Evolutionary conservation across 768 basidiomycete species (phyloP), one percentile per base, ranked within the genome.

Genomic region (Suillus discolor): DNA sequence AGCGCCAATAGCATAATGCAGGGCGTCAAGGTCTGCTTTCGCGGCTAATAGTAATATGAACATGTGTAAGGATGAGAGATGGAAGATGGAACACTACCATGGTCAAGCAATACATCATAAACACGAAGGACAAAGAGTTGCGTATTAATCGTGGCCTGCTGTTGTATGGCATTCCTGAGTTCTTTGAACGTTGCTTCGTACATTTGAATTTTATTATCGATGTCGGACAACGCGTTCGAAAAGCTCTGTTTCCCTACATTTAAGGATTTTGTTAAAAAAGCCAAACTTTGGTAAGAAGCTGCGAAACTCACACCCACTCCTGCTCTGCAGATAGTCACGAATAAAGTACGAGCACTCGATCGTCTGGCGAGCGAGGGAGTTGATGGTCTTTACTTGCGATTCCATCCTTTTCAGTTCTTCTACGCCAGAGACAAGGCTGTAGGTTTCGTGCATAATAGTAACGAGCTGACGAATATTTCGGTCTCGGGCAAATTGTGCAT

Each of bases 301-400:
- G 11, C 16, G 7, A 13, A 64, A 71, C 73, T 39, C 47, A 75
- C 74, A 41, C 20, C 72, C 68, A 31, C 65, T 68, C 34, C 65
- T 70, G 23, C 60, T 67, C 60, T 65, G 70, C 44, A 70, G 64
- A 60, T 75, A 74, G 41, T 72, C 73, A 11, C 64, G 67, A 36
- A 77, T 74, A 49, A 77, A 77, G 66, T 76, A 75, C 2, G 69
- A 71, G 54, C 76, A 77, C 57, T 77, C 76, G 6, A 69, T 67
- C 4, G 72, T 72, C 65, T 77, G 75, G 20, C 66, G 59, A 7
- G 68, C 61, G 49, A 77, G 61, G 4, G 41, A 41, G 9, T 16
- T n/a, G 23, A 69, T 68, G 5, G 65, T 65, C 41, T 62, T 38
- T n/a, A 8, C 45, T 18, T 69, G 63, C 6, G 64, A 65, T 15